Conservation (phyloP, 176 grass and related monocot genomes). For the Zea mays region Zm-B73-REFERENCE-NAM-5.0 NC_050100.1:184113001-184113500, state of each 20-base stretch:
- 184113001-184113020: conserved; percentile 52
- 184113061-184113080: conserved; percentile 2
- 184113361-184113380: neutral
- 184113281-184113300: neutral
- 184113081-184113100: conserved; percentile 10
- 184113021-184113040: conserved; percentile 47
- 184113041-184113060: conserved; percentile 41
- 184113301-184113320: neutral
- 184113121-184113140: conserved; percentile 57
- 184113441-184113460: too few relatives aligned
- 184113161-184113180: conserved; percentile 46
- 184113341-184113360: neutral
- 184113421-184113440: too few relatives aligned
- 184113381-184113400: neutral
- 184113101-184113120: conserved; percentile 4
- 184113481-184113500: too few relatives aligned
- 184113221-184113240: neutral
- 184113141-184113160: conserved; percentile 55
- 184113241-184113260: too few relatives aligned
- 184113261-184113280: neutral
- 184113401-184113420: too few relatives aligned
- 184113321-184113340: neutral
- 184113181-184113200: conserved; percentile 18
- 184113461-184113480: too few relatives aligned
- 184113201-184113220: neutral